phyloP scores from a whole-genome alignment of 441 rosid genomes.

The Syzygium syzygioides region DNA sequence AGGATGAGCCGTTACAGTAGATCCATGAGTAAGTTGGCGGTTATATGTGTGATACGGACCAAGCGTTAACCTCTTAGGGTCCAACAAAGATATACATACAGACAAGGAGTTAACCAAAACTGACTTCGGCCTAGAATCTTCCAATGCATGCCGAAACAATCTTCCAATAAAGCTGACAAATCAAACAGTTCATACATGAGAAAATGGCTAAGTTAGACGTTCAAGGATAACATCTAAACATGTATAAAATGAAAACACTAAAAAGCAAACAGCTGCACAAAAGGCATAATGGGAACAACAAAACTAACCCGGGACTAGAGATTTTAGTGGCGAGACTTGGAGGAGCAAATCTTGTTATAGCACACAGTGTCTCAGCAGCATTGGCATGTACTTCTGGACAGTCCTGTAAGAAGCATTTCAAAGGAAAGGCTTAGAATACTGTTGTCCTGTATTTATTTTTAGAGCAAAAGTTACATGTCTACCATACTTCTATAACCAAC shows the following conservation, averaged over 20 bases:
- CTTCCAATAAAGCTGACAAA: constrained; percentile 57
- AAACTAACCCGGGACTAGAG: constrained; percentile 61
- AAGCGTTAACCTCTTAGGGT: constrained; percentile 74
- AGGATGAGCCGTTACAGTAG: constrained; percentile 48
- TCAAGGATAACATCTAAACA: constrained; percentile 8
- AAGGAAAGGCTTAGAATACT: neutral
- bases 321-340: constrained; percentile 79
- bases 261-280: neutral
- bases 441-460: neutral
- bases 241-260: constrained; percentile 1
- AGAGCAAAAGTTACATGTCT: neutral
- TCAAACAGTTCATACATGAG: neutral
- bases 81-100: constrained; percentile 86
- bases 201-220: neutral
- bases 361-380: constrained; percentile 86
- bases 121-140: constrained; percentile 84
- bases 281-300: neutral
- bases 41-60: constrained; percentile 58
- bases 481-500: neutral
- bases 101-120: constrained; percentile 85
- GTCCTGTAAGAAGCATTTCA: constrained; percentile 37
- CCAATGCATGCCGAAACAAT: constrained; percentile 77
- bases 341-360: constrained; percentile 81
- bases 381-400: constrained; percentile 93
- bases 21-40: constrained; percentile 60